Conservation (phyloP, 2,329 filamentous ascomycete genomes). For the Aphanoascus verrucosus region DNA sequence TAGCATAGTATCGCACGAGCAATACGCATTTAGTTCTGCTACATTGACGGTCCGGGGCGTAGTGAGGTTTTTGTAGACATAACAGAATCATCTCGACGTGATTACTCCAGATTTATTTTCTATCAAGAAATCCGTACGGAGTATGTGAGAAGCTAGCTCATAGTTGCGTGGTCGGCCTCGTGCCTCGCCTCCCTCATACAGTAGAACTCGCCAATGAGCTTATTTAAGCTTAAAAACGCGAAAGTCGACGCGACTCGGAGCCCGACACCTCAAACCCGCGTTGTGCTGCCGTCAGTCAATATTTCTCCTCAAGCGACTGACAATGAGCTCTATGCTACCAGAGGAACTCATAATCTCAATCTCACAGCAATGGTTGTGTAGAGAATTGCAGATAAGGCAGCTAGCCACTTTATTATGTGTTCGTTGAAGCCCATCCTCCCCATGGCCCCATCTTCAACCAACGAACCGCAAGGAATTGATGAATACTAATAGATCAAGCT, state of each 20-base stretch:
- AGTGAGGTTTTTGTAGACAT: neutral
- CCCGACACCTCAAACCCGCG: neutral
- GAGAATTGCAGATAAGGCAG: constrained; percentile 34
- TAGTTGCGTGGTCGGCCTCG: neutral
- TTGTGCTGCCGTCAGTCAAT: neutral
- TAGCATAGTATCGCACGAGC: constrained; percentile 7
- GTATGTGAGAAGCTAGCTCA: too few species aligned
- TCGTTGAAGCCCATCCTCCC: constrained; percentile 14
- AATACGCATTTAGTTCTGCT: constrained; percentile 6
- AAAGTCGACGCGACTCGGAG: neutral
- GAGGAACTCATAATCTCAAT: constrained; percentile 27
- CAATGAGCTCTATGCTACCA: constrained; percentile 21
- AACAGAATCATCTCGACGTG: neutral
- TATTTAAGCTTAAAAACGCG: neutral
- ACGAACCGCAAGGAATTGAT: neutral
- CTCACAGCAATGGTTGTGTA: constrained; percentile 35
- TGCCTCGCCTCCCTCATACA: too few species aligned
- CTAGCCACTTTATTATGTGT: constrained; percentile 35
- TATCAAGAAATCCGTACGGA: too few species aligned
- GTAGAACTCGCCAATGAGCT: neutral
- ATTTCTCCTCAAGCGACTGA: neutral
- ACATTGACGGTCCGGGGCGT: neutral
- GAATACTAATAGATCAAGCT: neutral
- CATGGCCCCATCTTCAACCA: neutral
- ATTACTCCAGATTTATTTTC: too few species aligned